Conservation (phyloP, 331 rosid species). For the Cydonia oblonga region DNA sequence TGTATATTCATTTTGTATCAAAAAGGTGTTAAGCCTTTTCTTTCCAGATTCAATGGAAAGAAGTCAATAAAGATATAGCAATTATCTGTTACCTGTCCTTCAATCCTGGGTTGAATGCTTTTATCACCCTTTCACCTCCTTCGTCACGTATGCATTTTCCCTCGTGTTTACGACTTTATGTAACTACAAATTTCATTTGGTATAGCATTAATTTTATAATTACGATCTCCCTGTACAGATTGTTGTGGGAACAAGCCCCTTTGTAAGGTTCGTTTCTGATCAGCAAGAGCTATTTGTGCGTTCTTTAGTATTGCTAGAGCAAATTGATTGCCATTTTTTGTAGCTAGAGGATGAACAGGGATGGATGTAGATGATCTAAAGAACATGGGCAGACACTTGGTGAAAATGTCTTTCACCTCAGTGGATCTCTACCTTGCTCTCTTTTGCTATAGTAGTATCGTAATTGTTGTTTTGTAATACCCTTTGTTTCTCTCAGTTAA, state of each 20-base stretch:
- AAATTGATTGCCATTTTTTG: not conserved
- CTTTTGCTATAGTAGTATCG: too few relatives aligned
- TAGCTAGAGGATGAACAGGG: not conserved
- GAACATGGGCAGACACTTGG: not conserved
- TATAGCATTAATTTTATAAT: not conserved
- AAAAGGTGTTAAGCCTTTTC: slow-evolving; percentile 23
- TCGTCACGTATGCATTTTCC: not conserved
- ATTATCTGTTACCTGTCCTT: slow-evolving; percentile 24
- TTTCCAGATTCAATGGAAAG: slow-evolving; percentile 39
- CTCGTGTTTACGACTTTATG: not conserved
- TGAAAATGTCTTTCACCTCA: not conserved
- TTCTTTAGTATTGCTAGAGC: not conserved
- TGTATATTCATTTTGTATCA: slow-evolving; percentile 20
- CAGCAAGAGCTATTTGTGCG: not conserved
- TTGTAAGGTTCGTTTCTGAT: not conserved
- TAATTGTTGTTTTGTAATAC: too few relatives aligned
- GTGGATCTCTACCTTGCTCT: not conserved
- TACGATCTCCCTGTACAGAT: not conserved
- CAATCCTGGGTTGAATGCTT: slow-evolving; percentile 12
- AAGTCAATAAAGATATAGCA: slow-evolving; percentile 25
- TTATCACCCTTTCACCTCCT: not conserved
- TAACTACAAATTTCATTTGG: not conserved
- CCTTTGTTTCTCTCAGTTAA: not conserved
- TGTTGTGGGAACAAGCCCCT: not conserved
- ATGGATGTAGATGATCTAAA: not conserved